Percentiles rank a stretch among this genome's conserved stretches.
phyloP scores from a whole-genome alignment of 139 green algal genomes.

The Chlorella vulgaris region DNA sequence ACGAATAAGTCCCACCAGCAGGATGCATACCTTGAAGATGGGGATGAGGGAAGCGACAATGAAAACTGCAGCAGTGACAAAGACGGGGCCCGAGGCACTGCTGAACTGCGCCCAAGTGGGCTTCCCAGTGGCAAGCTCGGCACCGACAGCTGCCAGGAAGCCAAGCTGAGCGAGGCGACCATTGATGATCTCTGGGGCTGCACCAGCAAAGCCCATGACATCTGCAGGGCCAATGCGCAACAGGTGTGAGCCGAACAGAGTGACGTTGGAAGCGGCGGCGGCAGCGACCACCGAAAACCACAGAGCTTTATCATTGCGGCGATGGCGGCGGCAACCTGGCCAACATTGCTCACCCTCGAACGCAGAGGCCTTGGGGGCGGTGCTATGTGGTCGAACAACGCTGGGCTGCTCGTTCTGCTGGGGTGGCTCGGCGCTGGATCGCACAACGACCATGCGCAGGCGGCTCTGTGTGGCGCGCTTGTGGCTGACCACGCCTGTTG shows the following conservation, averaged over 20 bases:
- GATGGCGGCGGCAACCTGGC: too few species aligned
- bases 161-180: constrained; percentile 67
- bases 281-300: not conserved
- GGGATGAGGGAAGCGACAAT: constrained; percentile 54
- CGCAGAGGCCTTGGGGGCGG: not conserved
- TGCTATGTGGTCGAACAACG: not conserved
- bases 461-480: not conserved
- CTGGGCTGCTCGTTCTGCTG: not conserved
- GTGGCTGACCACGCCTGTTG: not conserved
- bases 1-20: too few species aligned
- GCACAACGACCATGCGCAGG: not conserved
- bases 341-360: constrained; percentile 5
- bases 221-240: too few species aligned
- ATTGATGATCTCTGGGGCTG: constrained; percentile 63
- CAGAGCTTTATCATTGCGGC: not conserved
- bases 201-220: constrained; percentile 24
- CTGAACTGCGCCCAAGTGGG: constrained; percentile 57
- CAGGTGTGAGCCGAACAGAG: not conserved
- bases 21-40: constrained; percentile 38
- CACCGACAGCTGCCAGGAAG: constrained; percentile 63
- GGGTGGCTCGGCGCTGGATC: not conserved
- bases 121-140: constrained; percentile 58
- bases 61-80: constrained; percentile 32
- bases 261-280: too few species aligned
- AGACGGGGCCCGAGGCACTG: not conserved